phyloP scores from a whole-genome alignment of 2,329 filamentous ascomycete species.

The Colletotrichum tabaci region DNA sequence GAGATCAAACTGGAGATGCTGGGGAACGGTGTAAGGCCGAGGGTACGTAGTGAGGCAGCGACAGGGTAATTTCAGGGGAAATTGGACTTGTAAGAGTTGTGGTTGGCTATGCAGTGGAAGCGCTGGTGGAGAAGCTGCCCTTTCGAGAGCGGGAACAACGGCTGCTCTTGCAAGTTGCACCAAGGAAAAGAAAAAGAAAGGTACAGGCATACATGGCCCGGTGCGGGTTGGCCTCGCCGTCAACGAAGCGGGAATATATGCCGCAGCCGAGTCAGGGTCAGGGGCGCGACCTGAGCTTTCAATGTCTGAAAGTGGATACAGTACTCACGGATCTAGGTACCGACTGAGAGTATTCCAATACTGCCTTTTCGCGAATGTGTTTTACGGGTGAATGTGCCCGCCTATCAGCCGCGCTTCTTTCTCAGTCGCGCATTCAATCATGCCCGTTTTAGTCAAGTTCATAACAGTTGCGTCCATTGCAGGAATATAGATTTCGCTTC shows the following conservation, averaged over 20 bases:
- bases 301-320: neutral
- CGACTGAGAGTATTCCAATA: too few species aligned
- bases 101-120: neutral
- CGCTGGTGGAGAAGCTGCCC: neutral
- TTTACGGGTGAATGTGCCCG: neutral
- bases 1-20: constrained; percentile 6
- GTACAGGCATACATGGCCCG: neutral
- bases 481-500: neutral
- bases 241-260: constrained; percentile 23
- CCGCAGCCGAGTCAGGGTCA: constrained; percentile 31
- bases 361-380: too few species aligned
- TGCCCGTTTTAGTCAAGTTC: constrained; percentile 15
- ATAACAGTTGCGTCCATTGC: neutral
- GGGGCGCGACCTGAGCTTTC: neutral
- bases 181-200: neutral
- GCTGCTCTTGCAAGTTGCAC: constrained; percentile 14
- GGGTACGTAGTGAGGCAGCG: neutral
- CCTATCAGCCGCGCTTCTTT: neutral
- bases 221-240: neutral
- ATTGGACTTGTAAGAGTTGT: neutral
- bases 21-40: neutral
- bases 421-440: constrained; percentile 12
- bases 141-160: neutral
- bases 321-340: too few species aligned
- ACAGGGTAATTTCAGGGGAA: constrained; percentile 1